A percentile compares a stretch with the other conserved stretches of the same genome.
Conservation (phyloP, 257 asterid species). For the Linderniella brevidens region DNA sequence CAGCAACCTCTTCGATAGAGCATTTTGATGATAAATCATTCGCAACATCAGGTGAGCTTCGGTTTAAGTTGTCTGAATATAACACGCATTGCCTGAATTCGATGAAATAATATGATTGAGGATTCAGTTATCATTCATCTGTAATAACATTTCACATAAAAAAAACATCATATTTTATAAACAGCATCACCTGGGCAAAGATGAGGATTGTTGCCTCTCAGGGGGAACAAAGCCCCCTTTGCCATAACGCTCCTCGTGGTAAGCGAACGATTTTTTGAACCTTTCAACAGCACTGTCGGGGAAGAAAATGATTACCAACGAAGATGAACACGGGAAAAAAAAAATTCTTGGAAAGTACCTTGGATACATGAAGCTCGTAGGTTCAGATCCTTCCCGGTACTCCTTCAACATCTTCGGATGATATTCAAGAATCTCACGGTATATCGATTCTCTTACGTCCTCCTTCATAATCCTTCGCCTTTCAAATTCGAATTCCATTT, state of each 20-base stretch:
- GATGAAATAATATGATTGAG: constrained; percentile 5
- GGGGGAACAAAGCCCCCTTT: constrained; percentile 71
- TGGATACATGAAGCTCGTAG: constrained; percentile 86
- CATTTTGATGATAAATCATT: constrained; percentile 63
- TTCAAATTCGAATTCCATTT: constrained; percentile 95
- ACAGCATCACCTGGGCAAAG: constrained; percentile 57
- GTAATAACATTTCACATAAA: background rate
- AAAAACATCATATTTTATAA: background rate
- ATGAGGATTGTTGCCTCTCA: constrained; percentile 86
- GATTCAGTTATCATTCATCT: background rate
- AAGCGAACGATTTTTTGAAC: constrained; percentile 82
- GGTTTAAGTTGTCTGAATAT: constrained; percentile 51
- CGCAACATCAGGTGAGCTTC: constrained; percentile 31
- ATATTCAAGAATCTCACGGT: constrained; percentile 81
- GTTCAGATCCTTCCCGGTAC: constrained; percentile 71
- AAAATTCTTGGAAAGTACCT: constrained; percentile 26
- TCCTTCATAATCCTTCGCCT: constrained; percentile 90
- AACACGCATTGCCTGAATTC: constrained; percentile 51
- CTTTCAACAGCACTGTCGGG: constrained; percentile 76
- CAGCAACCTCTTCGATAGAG: constrained; percentile 53
- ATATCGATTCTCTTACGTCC: constrained; percentile 75
- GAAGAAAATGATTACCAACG: background rate
- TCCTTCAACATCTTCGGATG: constrained; percentile 93
- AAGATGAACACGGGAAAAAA: too few relatives aligned
- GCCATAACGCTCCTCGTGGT: constrained; percentile 84